Evolutionary conservation across 2,329 filamentous ascomycete genomes (phyloP), one percentile per base, ranked within the genome.

Genomic region (Bretziella fagacearum): DNA sequence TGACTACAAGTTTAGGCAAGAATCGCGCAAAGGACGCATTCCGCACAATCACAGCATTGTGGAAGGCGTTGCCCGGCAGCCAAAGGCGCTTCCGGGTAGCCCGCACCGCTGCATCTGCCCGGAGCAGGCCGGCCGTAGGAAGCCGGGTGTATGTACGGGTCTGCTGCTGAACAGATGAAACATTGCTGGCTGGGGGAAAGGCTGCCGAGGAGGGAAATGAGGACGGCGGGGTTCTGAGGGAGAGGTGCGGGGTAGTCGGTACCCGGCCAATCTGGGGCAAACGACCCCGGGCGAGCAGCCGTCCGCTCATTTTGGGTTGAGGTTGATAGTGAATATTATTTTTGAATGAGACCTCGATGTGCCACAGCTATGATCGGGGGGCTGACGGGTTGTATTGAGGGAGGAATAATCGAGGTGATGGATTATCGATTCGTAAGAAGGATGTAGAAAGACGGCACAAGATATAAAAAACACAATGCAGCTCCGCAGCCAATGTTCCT

Each of bases 1-100:
- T 98, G 58, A 91, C 64, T n/a, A 91, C 78, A 44, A 98, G 70
- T 60, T 84, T 89, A 2, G 93, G 93, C 26, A 98, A 66, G 51
- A 79, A 68, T 42, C 77, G 68, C 36, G 64, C 71, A 55, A 79
- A 81, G 5, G 76, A 80, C 20, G 69, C 75, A 59, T 79, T 80
- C 48, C 77, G 70, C 7, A 71, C 68, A 41, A 68, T 66, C 40
- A 80, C 76, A 30, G 73, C 72, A 67, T 94, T 93, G 63, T 94
- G 87, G 55, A 94, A 84, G 18, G 79, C 73, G 57, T 84, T 91
- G 44, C 81, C 82, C 10, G 79, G 69, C n/a, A 84, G 79, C 80
- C 83, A 91, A 61, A 79, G 70, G 52, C 79, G 74, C 47, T 71
- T 68, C 60, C 73, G 65, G 57, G 74, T 67, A 58, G 71, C 65